Evolutionary conservation across 805 yeast genomes (phyloP), one percentile per base, ranked within the genome.

Genomic region (Candida pini): DNA sequence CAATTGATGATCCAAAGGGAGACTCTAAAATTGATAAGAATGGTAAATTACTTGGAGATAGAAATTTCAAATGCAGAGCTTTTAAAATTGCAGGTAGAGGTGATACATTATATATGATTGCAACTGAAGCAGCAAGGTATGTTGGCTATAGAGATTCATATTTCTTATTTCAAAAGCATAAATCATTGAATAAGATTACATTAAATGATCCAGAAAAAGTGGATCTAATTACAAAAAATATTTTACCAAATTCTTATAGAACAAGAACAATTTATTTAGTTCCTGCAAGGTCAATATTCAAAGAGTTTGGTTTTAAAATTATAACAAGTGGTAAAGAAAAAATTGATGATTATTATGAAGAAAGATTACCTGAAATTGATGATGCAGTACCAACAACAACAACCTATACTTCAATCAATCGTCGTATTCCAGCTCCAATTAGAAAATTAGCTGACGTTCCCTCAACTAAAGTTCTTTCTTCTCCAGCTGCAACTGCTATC

Each of bases 91-190:
- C 64, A 27, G 79, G 76, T 4, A 67, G 76, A 36, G 96, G 95
- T 7, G 74, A 77, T 15, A 69, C 79, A 44, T 67, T 79, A 38
- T 92, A 76, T 58, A 89, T 90, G 95, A 73, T 92, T 31, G 81
- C 95, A 2, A 89, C 97, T 0, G 98, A 92, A 54, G 96, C 96
- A 3, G 97, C 98, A 1, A 73, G 97, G 47, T 78, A 90, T 51
- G 87, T 90, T 41, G 97, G 97, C 4, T 85, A 88, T 62, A 72
- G 96, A 47, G 97, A 90, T 54, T 85, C 96, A 2, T 88, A 90
- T 51, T 66, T 88, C 34, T 68, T 90, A 40, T 88, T 90, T 63
- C 95, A 89, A 54, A 83, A 88, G 32, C 96, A 90, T 62, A 73
- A 78, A 33, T 68, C 75, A 33, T 65, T 92, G 34, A 81, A 71